These are phyloP conservation scores for Phytophthora ramorum DNA, from an alignment of 352 stramenopile genomes.

Conservation along the genomic window DNA sequence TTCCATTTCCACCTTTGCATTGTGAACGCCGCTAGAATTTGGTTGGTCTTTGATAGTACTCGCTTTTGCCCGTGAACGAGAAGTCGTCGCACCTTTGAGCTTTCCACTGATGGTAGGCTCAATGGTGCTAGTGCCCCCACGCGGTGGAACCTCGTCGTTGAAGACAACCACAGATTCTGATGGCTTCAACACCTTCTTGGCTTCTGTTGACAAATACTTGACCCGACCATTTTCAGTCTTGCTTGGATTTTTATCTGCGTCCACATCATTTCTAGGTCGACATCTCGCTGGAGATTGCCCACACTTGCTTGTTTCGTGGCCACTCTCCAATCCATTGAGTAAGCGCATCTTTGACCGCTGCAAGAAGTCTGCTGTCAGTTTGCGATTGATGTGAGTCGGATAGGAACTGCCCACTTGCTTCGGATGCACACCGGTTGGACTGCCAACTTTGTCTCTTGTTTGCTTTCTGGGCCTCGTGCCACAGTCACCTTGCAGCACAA, in stretches of 20 bases:
- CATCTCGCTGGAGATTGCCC: neutral
- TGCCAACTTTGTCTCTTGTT: neutral
- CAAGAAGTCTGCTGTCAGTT: conserved; percentile 14
- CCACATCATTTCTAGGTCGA: neutral
- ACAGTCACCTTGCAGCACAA: neutral
- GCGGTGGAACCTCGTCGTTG: conserved; percentile 1
- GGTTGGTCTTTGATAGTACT: neutral
- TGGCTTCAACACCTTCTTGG: neutral
- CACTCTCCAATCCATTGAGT: neutral
- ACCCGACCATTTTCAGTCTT: neutral
- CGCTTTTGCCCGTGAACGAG: neutral
- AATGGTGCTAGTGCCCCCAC: neutral
- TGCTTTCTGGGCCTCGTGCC: neutral
- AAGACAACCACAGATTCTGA: neutral
- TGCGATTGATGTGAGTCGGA: conserved; percentile 6
- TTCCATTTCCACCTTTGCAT: neutral
- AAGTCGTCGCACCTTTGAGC: neutral
- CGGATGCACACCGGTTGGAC: neutral
- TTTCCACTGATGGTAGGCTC: neutral
- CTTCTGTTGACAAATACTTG: neutral
- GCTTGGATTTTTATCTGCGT: neutral
- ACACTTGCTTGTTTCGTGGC: neutral
- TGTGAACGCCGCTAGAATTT: neutral
- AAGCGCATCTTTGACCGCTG: conserved; percentile 6
- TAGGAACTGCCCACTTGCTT: neutral